Evolutionary conservation across 2,329 filamentous ascomycete species (phyloP), one percentile per base, ranked within the genome.

Genomic region (Colletotrichum theobromicola): DNA sequence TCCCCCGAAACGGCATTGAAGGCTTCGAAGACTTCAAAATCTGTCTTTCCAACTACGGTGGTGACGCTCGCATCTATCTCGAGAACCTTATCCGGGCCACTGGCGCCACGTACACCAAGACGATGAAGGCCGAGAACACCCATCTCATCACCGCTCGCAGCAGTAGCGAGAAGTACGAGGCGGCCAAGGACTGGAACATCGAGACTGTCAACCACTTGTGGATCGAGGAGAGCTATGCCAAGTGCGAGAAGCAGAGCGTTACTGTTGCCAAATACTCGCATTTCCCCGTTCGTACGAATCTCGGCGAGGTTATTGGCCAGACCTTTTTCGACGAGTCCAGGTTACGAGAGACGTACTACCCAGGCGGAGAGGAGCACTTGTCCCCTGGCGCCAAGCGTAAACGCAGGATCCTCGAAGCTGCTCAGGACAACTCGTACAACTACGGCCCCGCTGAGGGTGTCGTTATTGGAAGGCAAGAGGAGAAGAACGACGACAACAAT

Each of bases 161-260:
- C 73, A 92, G 92, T 71, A 97, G 96, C 80, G 97, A 98, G 81
- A 99, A 99, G 84, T 98, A 94, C 82, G 93, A 94, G 46, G 97
- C 97, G 2, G 97, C 97, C 0, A 91, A 92, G 75, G 97, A 98
- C 84, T 99, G 97, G 97, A 93, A 94, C 67, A 93, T 98, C 69
- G 87, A 95, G 71, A 93, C 98, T 79, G 88, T 98, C 79, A 99
- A 98, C 82, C 97, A 99, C 82, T 88, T 99, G 1, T 99, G 97
- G 97, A 90, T 99, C 60, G 97, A 99, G 83, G 97, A 99, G 81
- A 97, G 95, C 83, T 99, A 98, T 81, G 95, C 96, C 2, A 95
- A 94, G 81, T 98, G 95, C 86, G 90, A 94, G 80, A 87, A 93
- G 72, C 93, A 95, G 81, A 90, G 91, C 1, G 85, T 96, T 26